phyloP scores from a whole-genome alignment of 2,329 filamentous ascomycete genomes.

The Colletotrichum siamense region DNA sequence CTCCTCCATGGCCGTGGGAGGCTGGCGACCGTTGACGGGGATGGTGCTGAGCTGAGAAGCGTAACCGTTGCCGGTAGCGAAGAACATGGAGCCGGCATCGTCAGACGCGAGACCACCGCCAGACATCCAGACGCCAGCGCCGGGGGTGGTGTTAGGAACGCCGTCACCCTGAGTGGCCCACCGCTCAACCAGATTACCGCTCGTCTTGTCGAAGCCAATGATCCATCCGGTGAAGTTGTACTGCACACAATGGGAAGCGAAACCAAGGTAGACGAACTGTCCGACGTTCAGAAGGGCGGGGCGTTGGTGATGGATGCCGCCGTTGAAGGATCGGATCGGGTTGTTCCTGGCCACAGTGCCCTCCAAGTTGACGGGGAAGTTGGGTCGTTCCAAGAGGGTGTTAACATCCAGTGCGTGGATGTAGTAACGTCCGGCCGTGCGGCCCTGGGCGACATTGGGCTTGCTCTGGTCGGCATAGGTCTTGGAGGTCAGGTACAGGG shows the following conservation, averaged over 20 bases:
- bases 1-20: conserved; percentile 48
- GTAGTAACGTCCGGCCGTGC: conserved; percentile 38
- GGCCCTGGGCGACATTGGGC: conserved; percentile 34
- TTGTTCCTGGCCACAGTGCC: conserved; percentile 52
- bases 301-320: conserved; percentile 57
- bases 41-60: conserved; percentile 42
- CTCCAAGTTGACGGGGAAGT: conserved; percentile 55
- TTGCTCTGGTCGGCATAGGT: conserved; percentile 41
- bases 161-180: conserved; percentile 48
- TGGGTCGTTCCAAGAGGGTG: conserved; percentile 39
- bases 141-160: conserved; percentile 38
- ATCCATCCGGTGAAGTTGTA: conserved; percentile 62
- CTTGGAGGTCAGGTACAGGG: conserved; percentile 48
- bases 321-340: conserved; percentile 52
- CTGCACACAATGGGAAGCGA: conserved; percentile 61
- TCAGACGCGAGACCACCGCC: conserved; percentile 44
- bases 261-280: conserved; percentile 54
- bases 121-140: conserved; percentile 50
- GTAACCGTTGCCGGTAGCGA: conserved; percentile 45
- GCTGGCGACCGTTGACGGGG: conserved; percentile 41
- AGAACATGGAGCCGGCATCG: conserved; percentile 43
- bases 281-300: conserved; percentile 52
- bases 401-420: conserved; percentile 44
- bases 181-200: conserved; percentile 39
- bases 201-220: conserved; percentile 51